Evolutionary conservation across 768 basidiomycete genomes (phyloP).

Genomic region (Cyathus striatus): DNA sequence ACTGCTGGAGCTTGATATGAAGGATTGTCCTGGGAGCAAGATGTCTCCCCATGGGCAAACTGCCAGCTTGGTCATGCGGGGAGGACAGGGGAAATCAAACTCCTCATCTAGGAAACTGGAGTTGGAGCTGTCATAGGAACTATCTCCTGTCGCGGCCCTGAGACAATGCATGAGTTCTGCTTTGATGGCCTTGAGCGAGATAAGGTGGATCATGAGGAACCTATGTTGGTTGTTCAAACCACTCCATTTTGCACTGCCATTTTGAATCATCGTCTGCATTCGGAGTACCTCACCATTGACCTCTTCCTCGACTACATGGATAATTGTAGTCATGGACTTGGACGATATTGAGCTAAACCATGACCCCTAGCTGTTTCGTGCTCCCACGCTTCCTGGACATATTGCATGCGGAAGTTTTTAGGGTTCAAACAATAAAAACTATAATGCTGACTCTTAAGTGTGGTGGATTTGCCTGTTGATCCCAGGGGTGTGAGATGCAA

Average conservation of each 20-base stretch:
- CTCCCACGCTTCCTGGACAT: slow-evolving; percentile 56
- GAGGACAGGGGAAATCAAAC: slow-evolving; percentile 14
- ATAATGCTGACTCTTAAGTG: slow-evolving; percentile 50
- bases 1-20: slow-evolving; percentile 1
- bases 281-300: slow-evolving; percentile 32
- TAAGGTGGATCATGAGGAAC: slow-evolving; percentile 53
- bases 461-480: slow-evolving; percentile 64
- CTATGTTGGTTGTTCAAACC: slow-evolving; percentile 51
- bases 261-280: slow-evolving; percentile 30
- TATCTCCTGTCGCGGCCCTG: slow-evolving; percentile 37
- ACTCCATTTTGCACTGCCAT: slow-evolving; percentile 22
- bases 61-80: slow-evolving; percentile 37
- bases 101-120: no score
- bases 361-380: slow-evolving; percentile 64
- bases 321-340: slow-evolving; percentile 63
- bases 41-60: slow-evolving; percentile 51
- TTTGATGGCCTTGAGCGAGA: slow-evolving; percentile 59
- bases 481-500: neutral
- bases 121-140: no score
- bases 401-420: slow-evolving; percentile 70
- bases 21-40: slow-evolving; percentile 18
- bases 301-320: slow-evolving; percentile 55
- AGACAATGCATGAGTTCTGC: slow-evolving; percentile 57
- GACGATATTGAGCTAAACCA: slow-evolving; percentile 78
- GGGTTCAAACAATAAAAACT: neutral